Conservation (phyloP, 352 stramenopile genomes). For the Phytophthora multivora region DNA sequence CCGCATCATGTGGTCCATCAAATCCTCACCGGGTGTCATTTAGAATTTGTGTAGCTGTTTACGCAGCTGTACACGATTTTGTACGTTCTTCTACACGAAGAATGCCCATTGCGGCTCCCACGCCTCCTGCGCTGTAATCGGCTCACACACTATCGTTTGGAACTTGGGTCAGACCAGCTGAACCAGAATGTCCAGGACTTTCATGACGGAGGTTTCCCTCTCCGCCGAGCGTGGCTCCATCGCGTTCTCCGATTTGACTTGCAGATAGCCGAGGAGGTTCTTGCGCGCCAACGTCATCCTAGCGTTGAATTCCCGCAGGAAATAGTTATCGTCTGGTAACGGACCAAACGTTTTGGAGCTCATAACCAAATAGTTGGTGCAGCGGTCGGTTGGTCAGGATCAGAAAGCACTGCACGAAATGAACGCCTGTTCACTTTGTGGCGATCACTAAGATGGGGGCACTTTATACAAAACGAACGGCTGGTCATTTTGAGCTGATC, state of each 20-base stretch:
- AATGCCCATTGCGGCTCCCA: constrained; percentile 10
- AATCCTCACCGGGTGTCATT: background rate
- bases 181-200: background rate
- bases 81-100: constrained; percentile 8
- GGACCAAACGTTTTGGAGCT: background rate
- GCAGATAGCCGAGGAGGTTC: background rate
- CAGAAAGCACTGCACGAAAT: too few relatives aligned
- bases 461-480: too few relatives aligned
- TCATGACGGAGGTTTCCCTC: background rate
- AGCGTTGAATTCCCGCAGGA: constrained; percentile 1
- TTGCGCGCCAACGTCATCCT: background rate
- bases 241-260: too few relatives aligned
- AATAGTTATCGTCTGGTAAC: background rate
- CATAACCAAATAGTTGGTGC: background rate
- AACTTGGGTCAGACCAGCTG: background rate
- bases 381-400: too few relatives aligned
- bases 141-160: constrained; percentile 7
- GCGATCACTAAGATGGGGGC: too few relatives aligned
- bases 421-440: too few relatives aligned
- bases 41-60: constrained; percentile 7
- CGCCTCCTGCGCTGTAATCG: background rate
- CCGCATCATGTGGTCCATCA: constrained; percentile 6
- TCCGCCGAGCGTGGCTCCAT: too few relatives aligned
- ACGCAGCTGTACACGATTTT: constrained; percentile 15
- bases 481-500: too few relatives aligned